Evolutionary conservation across 2,329 filamentous ascomycete genomes (phyloP).

Genomic region (Aspergillus cejpii): DNA sequence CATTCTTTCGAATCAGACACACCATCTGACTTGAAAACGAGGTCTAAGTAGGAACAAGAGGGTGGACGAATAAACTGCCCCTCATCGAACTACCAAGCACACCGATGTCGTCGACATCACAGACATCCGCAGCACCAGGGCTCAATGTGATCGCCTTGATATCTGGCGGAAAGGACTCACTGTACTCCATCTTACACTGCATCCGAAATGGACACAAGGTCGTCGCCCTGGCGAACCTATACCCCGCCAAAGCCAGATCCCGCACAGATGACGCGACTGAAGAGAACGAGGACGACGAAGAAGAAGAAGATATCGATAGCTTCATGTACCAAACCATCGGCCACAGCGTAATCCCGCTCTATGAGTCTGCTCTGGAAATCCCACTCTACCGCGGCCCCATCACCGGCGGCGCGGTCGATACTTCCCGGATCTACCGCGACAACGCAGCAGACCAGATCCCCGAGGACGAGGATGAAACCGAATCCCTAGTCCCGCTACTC

Average conservation of each 20-base stretch:
- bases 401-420: conserved; percentile 61
- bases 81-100: too few species aligned
- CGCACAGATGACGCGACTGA: conserved; percentile 5
- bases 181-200: conserved; percentile 89
- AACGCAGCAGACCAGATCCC: conserved; percentile 14
- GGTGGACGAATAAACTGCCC: too few species aligned
- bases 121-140: conserved; percentile 21
- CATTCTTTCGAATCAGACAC: too few species aligned
- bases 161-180: conserved; percentile 94
- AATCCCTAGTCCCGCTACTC: conserved; percentile 75
- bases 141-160: conserved; percentile 82
- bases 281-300: conserved; percentile 23
- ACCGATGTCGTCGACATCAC: conserved; percentile 34
- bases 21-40: too few species aligned
- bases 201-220: conserved; percentile 75
- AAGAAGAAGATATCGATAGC: conserved; percentile 69
- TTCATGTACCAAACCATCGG: conserved; percentile 99
- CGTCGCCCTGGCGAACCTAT: conserved; percentile 81
- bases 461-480: conserved; percentile 66
- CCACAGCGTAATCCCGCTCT: conserved; percentile 77
- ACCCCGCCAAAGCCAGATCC: conserved; percentile 48
- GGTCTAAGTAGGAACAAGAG: too few species aligned
- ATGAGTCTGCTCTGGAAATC: conserved; percentile 68
- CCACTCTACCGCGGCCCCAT: conserved; percentile 81
- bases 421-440: conserved; percentile 62